Evolutionary conservation across 208 protist species (phyloP).

Genomic region (Leishmania lainsoni): DNA sequence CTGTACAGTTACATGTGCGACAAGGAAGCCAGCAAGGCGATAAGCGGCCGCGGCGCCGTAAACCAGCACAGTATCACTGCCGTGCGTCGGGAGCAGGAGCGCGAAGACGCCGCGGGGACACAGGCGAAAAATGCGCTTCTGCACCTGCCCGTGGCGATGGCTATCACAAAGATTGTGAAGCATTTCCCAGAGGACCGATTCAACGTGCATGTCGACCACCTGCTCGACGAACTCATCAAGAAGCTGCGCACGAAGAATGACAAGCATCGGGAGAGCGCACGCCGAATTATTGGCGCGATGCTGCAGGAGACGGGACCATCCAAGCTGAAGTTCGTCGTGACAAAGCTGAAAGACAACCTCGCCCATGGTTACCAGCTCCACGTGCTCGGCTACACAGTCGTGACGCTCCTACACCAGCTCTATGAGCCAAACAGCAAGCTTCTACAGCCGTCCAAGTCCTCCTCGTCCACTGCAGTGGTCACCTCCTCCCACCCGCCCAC

Average conservation of each 20-base stretch:
- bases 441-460: constrained; percentile 10
- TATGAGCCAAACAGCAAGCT: constrained; percentile 81
- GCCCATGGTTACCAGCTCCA: constrained; percentile 93
- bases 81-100: constrained; percentile 65
- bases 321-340: constrained; percentile 83
- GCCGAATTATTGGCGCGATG: constrained; percentile 80
- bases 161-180: constrained; percentile 87
- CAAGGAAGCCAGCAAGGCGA: constrained; percentile 35
- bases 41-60: constrained; percentile 33
- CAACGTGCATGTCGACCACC: constrained; percentile 71
- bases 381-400: constrained; percentile 91
- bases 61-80: constrained; percentile 69
- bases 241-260: constrained; percentile 91
- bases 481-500: not conserved
- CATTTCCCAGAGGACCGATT: constrained; percentile 79
- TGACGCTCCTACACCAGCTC: constrained; percentile 87
- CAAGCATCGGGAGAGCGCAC: constrained; percentile 83
- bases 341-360: constrained; percentile 85
- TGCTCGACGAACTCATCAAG: constrained; percentile 78
- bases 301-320: constrained; percentile 81
- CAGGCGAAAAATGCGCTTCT: constrained; percentile 68
- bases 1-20: constrained; percentile 78
- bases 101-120: constrained; percentile 55
- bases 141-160: constrained; percentile 87
- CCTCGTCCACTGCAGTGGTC: not conserved